Percentiles rank a stretch among this genome's conserved stretches.
phyloP scores from a whole-genome alignment of 345 rosid species.

The Adansonia digitata region DNA sequence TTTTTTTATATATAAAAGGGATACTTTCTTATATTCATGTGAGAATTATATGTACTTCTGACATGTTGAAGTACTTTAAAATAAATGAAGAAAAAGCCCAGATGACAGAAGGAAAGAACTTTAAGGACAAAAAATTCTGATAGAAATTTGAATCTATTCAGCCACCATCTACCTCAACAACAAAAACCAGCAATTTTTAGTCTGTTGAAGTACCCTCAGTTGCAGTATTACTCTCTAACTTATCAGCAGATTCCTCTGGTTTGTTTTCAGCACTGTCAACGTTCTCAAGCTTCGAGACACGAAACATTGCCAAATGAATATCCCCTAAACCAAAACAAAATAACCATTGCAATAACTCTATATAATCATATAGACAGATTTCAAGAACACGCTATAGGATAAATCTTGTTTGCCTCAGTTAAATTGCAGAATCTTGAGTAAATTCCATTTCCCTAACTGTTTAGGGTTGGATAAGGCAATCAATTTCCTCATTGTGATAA shows the following conservation, averaged over 20 bases:
- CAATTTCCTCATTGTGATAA: neutral
- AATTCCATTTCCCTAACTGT: neutral
- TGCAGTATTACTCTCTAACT: slow-evolving; percentile 21
- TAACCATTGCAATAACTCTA: neutral
- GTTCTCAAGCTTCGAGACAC: slow-evolving; percentile 53
- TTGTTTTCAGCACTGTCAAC: slow-evolving; percentile 21
- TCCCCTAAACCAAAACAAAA: slow-evolving; percentile 45
- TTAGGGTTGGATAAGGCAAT: neutral
- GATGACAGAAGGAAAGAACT: neutral
- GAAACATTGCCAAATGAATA: slow-evolving; percentile 66
- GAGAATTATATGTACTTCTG: too few relatives aligned
- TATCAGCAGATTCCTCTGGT: slow-evolving; percentile 29
- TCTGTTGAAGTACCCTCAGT: slow-evolving; percentile 14
- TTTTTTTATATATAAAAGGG: too few relatives aligned
- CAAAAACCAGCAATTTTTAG: slow-evolving; percentile 11
- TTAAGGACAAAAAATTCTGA: neutral
- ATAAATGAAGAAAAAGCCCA: too few relatives aligned
- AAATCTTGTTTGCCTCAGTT: neutral
- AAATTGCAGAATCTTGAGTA: neutral
- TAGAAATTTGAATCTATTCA: neutral
- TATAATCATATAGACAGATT: neutral
- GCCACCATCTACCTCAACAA: neutral
- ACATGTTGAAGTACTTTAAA: too few relatives aligned
- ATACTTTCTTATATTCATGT: too few relatives aligned
- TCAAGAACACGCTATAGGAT: too few relatives aligned